Evolutionary conservation across 2,329 filamentous ascomycete species (phyloP).

Genomic region (Teratosphaeriaceae sp.): DNA sequence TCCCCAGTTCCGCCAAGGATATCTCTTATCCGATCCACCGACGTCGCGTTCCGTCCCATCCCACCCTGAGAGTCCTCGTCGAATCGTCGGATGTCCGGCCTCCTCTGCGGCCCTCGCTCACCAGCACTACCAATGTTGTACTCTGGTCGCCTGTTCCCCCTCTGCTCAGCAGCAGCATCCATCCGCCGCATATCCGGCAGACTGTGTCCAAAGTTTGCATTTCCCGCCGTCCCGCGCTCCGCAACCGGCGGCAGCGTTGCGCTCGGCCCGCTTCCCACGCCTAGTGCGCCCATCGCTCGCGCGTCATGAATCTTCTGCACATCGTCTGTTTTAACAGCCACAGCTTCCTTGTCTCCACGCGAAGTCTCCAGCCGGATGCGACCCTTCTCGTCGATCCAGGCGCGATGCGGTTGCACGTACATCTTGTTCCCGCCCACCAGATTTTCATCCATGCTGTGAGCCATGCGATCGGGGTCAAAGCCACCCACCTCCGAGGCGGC

Average conservation of each 20-base stretch:
- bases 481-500: slow-evolving; percentile 25
- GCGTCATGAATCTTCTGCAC: slow-evolving; percentile 20
- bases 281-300: slow-evolving; percentile 6
- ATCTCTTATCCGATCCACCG: not conserved
- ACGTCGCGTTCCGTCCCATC: not conserved
- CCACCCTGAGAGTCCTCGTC: slow-evolving; percentile 14
- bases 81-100: slow-evolving; percentile 17
- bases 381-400: slow-evolving; percentile 39
- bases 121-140: not conserved
- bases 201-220: slow-evolving; percentile 21
- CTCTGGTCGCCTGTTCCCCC: not conserved
- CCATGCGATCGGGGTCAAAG: slow-evolving; percentile 35
- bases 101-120: not conserved
- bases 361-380: slow-evolving; percentile 33
- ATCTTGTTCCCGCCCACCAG: slow-evolving; percentile 47
- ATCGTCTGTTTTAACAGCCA: slow-evolving; percentile 26
- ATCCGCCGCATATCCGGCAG: slow-evolving; percentile 18
- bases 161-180: not conserved
- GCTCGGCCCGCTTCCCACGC: not conserved
- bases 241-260: not conserved
- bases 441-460: slow-evolving; percentile 35
- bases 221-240: slow-evolving; percentile 8
- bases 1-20: not conserved
- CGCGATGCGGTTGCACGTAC: slow-evolving; percentile 44
- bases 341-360: slow-evolving; percentile 25